Evolutionary conservation across 2,329 filamentous ascomycete species (phyloP), one percentile per base, ranked within the genome.

Genomic region (Corynespora cassiicola): DNA sequence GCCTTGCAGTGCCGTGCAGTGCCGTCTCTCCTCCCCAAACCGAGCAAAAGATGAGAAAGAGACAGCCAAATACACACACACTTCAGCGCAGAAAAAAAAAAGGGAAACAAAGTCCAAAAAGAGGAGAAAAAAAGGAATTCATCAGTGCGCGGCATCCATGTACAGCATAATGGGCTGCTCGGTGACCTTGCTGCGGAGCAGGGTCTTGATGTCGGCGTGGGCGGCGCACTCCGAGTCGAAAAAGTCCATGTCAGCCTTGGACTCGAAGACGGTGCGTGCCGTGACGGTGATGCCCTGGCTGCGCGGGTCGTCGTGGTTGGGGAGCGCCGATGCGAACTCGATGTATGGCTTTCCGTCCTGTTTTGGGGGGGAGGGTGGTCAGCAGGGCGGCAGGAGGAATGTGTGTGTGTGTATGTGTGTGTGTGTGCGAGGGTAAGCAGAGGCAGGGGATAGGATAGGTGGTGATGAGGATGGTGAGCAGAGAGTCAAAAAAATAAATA

Each of bases 341-440:
- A 90, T 86, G 64, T 89, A 90, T 1, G 82, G 82, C 61, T 86
- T 82, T 46, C 84, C 85, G 54, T 87, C 78, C 86, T 89, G 25
- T 10, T n/a, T n/a, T n/a, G n/a, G n/a, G n/a, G n/a, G n/a, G 16
- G 12, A 6, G 6, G 16, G 19, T 8, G 23, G 20, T 36, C 19
- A 30, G 35, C n/a, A 31, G n/a, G n/a, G n/a, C n/a, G n/a, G n/a
- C n/a, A n/a, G n/a, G n/a, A n/a, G n/a, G n/a, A n/a, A n/a, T n/a
- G n/a, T n/a, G n/a, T n/a, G n/a, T n/a, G n/a, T n/a, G n/a, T n/a
- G n/a, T n/a, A n/a, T n/a, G n/a, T n/a, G n/a, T n/a, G n/a, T n/a
- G n/a, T n/a, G n/a, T n/a, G n/a, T n/a, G n/a, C n/a, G n/a, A n/a
- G n/a, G n/a, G n/a, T n/a, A n/a, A n/a, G n/a, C n/a, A n/a, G n/a